phyloP scores from a whole-genome alignment of 768 basidiomycete genomes.

The Leccinum variicolor region DNA sequence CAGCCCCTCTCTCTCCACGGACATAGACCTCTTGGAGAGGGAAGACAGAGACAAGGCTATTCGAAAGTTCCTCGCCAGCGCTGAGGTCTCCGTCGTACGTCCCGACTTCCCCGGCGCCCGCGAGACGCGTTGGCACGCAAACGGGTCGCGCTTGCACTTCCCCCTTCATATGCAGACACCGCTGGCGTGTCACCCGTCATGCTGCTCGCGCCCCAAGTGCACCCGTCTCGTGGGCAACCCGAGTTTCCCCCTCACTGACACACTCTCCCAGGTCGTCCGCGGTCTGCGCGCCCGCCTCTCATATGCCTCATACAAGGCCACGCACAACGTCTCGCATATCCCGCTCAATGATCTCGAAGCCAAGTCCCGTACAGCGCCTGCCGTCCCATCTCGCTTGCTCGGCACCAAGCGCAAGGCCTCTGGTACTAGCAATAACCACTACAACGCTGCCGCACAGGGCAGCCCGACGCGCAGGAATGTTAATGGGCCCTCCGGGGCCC shows the following conservation, averaged over 20 bases:
- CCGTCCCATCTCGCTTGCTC: constrained; percentile 49
- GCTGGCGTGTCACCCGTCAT: constrained; percentile 2
- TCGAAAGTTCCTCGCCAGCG: constrained; percentile 73
- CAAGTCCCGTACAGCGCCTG: constrained; percentile 44
- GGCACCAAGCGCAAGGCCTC: constrained; percentile 56
- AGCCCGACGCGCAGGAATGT: constrained; percentile 35
- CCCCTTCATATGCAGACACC: constrained; percentile 2
- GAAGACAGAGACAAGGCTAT: constrained; percentile 67
- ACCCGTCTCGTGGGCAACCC: constrained; percentile 8
- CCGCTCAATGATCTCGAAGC: constrained; percentile 72
- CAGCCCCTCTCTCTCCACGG: constrained; percentile 38
- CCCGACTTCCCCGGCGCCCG: constrained; percentile 24
- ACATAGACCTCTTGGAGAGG: constrained; percentile 42
- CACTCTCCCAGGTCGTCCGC: constrained; percentile 64
- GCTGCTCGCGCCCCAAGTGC: background rate
- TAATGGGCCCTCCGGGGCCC: constrained; percentile 41
- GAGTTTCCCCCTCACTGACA: constrained; percentile 18
- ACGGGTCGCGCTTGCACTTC: constrained; percentile 21
- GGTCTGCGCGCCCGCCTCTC: constrained; percentile 76
- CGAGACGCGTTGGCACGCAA: constrained; percentile 47
- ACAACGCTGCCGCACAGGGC: constrained; percentile 51
- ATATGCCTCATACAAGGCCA: constrained; percentile 83
- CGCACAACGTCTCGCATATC: constrained; percentile 64
- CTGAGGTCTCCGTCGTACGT: constrained; percentile 79
- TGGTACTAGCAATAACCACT: constrained; percentile 43